Conservation (phyloP, 306 rosid genomes). For the Canavalia gladiata region DNA sequence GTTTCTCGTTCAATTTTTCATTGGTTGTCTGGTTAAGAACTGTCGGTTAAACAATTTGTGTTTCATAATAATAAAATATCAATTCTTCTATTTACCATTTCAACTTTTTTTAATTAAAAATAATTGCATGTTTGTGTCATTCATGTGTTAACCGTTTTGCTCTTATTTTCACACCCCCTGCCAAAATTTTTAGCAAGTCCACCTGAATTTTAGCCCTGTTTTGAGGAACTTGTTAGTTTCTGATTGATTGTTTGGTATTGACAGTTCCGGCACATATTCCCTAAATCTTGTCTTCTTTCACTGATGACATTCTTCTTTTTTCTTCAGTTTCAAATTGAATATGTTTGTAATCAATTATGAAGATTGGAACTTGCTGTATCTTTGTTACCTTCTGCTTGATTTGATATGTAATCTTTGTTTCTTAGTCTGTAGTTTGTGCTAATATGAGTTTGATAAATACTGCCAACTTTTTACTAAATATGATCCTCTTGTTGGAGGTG, state of each 20-base stretch:
- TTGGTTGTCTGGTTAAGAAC: neutral
- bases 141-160: neutral
- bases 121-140: neutral
- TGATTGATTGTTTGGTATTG: neutral
- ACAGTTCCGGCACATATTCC: neutral
- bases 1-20: neutral
- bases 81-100: neutral
- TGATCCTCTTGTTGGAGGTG: constrained; percentile 36
- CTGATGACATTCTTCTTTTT: neutral
- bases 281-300: neutral
- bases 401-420: constrained; percentile 11
- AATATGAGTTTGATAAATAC: constrained; percentile 33
- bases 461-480: neutral
- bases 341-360: neutral
- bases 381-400: constrained; percentile 5
- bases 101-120: neutral
- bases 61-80: neutral
- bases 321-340: constrained; percentile 11
- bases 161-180: neutral
- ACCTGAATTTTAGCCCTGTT: neutral
- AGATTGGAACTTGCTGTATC: constrained; percentile 9
- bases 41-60: neutral
- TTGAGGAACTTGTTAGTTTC: neutral
- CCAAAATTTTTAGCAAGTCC: neutral
- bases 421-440: neutral